Evolutionary conservation across 2,329 filamentous ascomycete genomes (phyloP), one percentile per base, ranked within the genome.

Genomic region (Exophiala lecanii-corni): DNA sequence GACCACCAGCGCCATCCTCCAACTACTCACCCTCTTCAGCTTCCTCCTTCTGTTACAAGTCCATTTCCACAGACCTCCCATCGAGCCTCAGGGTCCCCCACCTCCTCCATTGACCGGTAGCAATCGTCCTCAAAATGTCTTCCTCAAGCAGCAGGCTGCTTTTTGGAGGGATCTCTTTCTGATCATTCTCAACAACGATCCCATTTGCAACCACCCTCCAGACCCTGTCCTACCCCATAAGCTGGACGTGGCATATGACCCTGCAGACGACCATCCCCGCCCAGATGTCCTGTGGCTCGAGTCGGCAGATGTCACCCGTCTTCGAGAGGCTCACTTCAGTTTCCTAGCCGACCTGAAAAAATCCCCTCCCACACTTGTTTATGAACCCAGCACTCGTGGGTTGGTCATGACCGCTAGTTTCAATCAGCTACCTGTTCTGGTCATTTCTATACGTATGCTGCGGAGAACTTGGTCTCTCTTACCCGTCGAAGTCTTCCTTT

Each of bases 371-470:
- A 15, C 16, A n/a, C 38, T 42, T 19, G 33, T 35, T 17, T 35
- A 35, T 19, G 33, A 19, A 9, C 33, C 33, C 6, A n/a, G 16
- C n/a, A 55, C 55, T 4, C 48, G 47, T 26, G 64, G 64, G 9
- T 57, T 67, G 33, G 63, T 64, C 6, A 58, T 59, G 10, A 59
- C 70, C 9, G 70, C 67, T 0, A 67, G 67, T 10, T 66, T 64
- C 1, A 50, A 58, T 12, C 70, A 70, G 43, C 56, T 70, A 7
- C 67, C 68, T 2, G 64, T 68, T 1, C 57, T 71, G 31, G 60
- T 68, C 5, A 65, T 70, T 4, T 69, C 67, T 1, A 56, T 73
- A 9, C 63, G 64, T 5, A 70, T 73, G 66, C 60, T 73, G 19
- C 62, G 70, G 5, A 56, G 61, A 13, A 65, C 65, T 5, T 67